Conservation (phyloP, 768 basidiomycete species). For the Lactarius pseudohatsudake region DNA sequence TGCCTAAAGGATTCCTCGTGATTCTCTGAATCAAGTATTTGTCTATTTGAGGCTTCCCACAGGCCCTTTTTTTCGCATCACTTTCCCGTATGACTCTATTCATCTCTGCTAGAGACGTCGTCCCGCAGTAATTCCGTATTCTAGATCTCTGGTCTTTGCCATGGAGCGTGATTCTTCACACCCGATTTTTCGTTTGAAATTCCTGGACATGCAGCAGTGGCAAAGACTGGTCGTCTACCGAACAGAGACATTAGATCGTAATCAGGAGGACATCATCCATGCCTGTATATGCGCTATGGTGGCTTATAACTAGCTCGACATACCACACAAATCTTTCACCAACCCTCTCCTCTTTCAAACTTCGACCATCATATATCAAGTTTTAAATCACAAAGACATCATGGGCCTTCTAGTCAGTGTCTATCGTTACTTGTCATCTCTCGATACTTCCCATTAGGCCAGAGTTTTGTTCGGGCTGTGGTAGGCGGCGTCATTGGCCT, state of each 20-base stretch:
- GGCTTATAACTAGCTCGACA: constrained; percentile 13
- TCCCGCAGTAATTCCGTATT: background rate
- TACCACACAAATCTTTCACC: background rate
- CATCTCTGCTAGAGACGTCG: background rate
- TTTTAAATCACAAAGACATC: constrained; percentile 7
- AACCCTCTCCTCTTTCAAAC: background rate
- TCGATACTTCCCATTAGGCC: background rate
- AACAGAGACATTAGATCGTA: background rate
- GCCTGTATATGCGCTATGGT: background rate
- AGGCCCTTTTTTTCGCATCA: background rate
- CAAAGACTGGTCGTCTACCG: background rate
- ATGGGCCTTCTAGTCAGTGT: constrained; percentile 6
- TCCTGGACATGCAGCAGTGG: background rate
- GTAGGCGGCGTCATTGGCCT: background rate
- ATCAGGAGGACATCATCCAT: background rate
- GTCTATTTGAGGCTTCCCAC: background rate
- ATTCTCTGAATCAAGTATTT: background rate
- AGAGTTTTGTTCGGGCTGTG: background rate
- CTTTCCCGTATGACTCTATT: background rate
- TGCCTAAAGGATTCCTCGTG: background rate
- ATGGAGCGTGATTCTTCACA: background rate
- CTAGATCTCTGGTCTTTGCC: background rate
- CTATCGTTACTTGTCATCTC: too few species aligned
- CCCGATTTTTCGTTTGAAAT: background rate
- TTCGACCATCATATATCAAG: background rate